Evolutionary conservation across 1,284 basidiomycete genomes (phyloP).

Genomic region (Sporisorium iseilematis-ciliati): DNA sequence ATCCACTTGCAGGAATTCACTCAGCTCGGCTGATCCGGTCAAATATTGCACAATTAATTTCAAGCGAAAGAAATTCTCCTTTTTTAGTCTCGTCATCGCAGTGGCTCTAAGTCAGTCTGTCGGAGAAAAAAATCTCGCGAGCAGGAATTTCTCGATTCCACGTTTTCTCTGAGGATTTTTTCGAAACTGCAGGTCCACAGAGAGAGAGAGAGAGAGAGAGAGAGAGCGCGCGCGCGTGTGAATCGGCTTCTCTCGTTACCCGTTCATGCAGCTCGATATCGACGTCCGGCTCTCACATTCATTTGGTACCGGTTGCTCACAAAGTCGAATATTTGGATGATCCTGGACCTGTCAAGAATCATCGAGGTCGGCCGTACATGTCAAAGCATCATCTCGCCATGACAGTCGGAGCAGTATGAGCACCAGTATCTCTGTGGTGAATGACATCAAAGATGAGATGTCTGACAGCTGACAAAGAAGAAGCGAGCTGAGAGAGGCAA

Average conservation of each 20-base stretch:
- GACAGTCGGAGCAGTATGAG: no score
- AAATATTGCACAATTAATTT: conserved; percentile 5
- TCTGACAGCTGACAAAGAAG: conserved; percentile 3
- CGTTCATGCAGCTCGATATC: conserved; percentile 21
- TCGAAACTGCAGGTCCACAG: not conserved
- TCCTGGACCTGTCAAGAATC: no score
- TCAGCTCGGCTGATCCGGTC: conserved; percentile 19
- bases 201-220: not conserved
- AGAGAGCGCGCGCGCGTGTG: conserved; percentile 22
- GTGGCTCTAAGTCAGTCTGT: not conserved
- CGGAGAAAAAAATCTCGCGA: conserved; percentile 12
- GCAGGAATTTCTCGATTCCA: not conserved
- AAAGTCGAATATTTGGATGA: no score
- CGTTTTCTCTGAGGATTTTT: conserved; percentile 4
- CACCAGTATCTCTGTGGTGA: no score
- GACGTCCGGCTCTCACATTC: conserved; percentile 12
- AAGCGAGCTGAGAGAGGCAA: not conserved
- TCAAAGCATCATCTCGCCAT: no score
- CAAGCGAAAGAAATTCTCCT: conserved; percentile 30
- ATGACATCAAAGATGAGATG: no score
- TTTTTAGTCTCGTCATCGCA: conserved; percentile 26
- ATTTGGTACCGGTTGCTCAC: conserved; percentile 15
- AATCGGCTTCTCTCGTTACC: conserved; percentile 12
- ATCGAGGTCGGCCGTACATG: no score
- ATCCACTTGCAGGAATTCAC: conserved; percentile 27